Conservation (phyloP, 2,329 filamentous ascomycete species). For the Penicillium janthinellum region DNA sequence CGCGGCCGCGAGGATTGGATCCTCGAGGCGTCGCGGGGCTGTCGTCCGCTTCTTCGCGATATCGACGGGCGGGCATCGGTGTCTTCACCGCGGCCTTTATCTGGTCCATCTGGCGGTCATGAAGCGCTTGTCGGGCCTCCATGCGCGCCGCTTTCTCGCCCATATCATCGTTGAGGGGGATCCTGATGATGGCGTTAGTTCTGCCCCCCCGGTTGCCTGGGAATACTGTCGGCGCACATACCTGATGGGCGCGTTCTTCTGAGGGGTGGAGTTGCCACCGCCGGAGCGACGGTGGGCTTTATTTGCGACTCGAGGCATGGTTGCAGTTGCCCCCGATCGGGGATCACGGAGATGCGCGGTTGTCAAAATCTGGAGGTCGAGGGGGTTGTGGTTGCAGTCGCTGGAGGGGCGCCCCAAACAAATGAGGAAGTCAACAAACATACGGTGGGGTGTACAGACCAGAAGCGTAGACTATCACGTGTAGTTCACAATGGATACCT, state of each 20-base stretch:
- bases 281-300: slow-evolving; percentile 49
- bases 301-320: slow-evolving; percentile 61
- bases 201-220: slow-evolving; percentile 2
- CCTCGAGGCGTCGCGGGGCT: slow-evolving; percentile 55
- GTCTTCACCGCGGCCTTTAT: slow-evolving; percentile 72
- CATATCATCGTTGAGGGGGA: slow-evolving; percentile 93
- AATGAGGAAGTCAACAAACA: slow-evolving; percentile 40
- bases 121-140: slow-evolving; percentile 81
- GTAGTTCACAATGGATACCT: background rate
- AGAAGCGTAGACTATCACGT: slow-evolving; percentile 23
- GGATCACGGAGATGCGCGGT: slow-evolving; percentile 21
- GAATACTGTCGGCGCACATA: slow-evolving; percentile 30
- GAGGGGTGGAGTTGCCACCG: slow-evolving; percentile 50
- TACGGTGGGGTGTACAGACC: slow-evolving; percentile 33
- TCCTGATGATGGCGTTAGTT: slow-evolving; percentile 55
- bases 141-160: slow-evolving; percentile 87
- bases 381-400: slow-evolving; percentile 18
- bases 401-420: slow-evolving; percentile 25
- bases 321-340: slow-evolving; percentile 33
- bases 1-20: slow-evolving; percentile 38
- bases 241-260: slow-evolving; percentile 56
- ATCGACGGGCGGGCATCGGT: slow-evolving; percentile 45
- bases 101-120: slow-evolving; percentile 90
- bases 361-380: slow-evolving; percentile 12
- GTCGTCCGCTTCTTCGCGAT: slow-evolving; percentile 42